phyloP scores from a whole-genome alignment of 805 yeast species.

The Zygotorulaspora sp. region DNA sequence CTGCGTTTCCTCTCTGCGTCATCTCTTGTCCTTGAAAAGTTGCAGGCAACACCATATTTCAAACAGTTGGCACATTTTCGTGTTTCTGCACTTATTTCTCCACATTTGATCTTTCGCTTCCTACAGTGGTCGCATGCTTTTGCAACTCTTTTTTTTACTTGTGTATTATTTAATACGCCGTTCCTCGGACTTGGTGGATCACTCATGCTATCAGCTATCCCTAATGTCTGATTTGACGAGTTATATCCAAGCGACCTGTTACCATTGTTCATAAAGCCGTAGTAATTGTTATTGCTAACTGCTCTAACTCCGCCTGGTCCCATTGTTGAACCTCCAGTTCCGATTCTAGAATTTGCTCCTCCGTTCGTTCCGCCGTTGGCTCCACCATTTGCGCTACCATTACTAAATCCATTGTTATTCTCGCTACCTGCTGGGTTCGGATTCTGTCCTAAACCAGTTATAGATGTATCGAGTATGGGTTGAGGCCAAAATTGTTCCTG shows the following conservation, averaged over 20 bases:
- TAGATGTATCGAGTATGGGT: neutral
- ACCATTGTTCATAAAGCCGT: neutral
- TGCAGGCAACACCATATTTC: conserved; percentile 25
- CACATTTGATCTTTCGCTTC: conserved; percentile 33
- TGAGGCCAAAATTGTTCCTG: conserved; percentile 8
- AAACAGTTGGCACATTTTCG: conserved; percentile 30
- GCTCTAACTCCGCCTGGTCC: too few species aligned
- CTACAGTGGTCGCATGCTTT: conserved; percentile 36
- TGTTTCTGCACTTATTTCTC: conserved; percentile 18
- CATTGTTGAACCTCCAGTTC: neutral
- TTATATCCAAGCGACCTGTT: neutral
- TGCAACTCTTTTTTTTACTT: conserved; percentile 25
- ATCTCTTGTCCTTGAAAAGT: conserved; percentile 23
- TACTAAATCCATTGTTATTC: too few species aligned
- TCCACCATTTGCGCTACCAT: neutral
- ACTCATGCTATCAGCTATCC: conserved; percentile 1
- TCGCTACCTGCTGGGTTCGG: neutral
- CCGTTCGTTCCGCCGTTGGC: neutral
- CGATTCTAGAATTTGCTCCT: neutral
- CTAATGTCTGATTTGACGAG: neutral
- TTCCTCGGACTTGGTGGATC: conserved; percentile 8
- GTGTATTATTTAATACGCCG: neutral
- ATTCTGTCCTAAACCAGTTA: conserved; percentile 1
- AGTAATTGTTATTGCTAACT: conserved; percentile 1
- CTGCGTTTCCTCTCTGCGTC: conserved; percentile 11